Evolutionary conservation across 306 rosid species (phyloP).

Genomic region (Cucumis hystrix): DNA sequence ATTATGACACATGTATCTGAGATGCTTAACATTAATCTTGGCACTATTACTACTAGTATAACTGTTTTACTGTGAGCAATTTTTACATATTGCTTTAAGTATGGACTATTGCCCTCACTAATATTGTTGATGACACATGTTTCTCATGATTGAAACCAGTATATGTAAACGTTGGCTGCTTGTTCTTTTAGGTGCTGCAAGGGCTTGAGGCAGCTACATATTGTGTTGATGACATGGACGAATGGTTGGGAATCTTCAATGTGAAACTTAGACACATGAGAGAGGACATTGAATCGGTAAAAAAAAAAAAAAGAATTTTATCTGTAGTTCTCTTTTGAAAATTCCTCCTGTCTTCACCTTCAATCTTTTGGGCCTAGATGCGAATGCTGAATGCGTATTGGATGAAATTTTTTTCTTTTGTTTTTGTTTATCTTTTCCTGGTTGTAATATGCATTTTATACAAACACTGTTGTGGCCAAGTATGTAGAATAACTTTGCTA

Average conservation of each 20-base stretch:
- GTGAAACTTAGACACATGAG: conserved; percentile 98
- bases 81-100: not conserved
- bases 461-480: not conserved
- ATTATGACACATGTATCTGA: no score
- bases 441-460: not conserved
- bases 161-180: not conserved
- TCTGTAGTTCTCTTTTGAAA: not conserved
- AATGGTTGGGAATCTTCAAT: conserved; percentile 92
- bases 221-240: conserved; percentile 91
- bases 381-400: conserved; percentile 9
- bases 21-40: not conserved
- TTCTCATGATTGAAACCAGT: not conserved
- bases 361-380: conserved; percentile 12
- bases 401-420: not conserved
- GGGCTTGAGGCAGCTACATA: conserved; percentile 74
- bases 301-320: conserved; percentile 10
- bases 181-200: conserved; percentile 42
- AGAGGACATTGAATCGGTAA: conserved; percentile 94
- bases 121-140: not conserved
- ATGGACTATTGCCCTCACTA: not conserved
- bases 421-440: not conserved
- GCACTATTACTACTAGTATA: not conserved
- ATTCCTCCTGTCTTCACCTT: conserved; percentile 7
- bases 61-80: not conserved
- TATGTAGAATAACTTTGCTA: not conserved